These are phyloP conservation scores for Coniophora puteana DNA, from an alignment of 1,284 basidiomycete species.

Conservation along the genomic window DNA sequence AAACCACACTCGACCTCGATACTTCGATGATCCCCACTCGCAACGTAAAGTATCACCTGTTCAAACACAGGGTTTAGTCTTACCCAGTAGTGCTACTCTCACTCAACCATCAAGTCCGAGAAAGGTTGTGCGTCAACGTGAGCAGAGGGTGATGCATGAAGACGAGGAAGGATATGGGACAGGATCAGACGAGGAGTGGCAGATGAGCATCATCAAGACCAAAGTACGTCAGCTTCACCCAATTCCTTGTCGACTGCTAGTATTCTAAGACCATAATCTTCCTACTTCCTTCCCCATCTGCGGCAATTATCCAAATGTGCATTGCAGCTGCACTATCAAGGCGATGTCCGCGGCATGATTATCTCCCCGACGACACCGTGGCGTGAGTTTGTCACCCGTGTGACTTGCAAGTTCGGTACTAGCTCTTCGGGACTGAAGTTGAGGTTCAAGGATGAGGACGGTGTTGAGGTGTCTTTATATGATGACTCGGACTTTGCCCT, in stretches of 20 bases:
- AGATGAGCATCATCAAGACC: neutral
- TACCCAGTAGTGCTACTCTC: neutral
- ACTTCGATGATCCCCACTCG: no score
- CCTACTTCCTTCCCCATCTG: no score
- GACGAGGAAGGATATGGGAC: no score
- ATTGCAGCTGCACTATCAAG: constrained; percentile 76
- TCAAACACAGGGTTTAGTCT: constrained; percentile 21
- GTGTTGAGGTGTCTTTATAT: constrained; percentile 71
- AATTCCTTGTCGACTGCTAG: constrained; percentile 55
- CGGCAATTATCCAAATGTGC: constrained; percentile 76
- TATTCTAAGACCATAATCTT: no score
- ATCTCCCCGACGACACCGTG: constrained; percentile 62
- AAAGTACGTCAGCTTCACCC: constrained; percentile 64
- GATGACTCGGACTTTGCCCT: constrained; percentile 86
- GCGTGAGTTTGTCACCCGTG: constrained; percentile 67
- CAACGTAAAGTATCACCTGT: constrained; percentile 17
- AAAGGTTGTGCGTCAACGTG: no score
- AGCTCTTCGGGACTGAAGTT: constrained; percentile 47
- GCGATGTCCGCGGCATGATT: constrained; percentile 83
- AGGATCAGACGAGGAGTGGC: no score
- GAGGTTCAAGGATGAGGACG: constrained; percentile 88
- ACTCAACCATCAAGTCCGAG: no score
- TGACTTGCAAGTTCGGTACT: constrained; percentile 73
- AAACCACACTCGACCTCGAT: constrained; percentile 35
- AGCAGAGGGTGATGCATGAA: no score